phyloP scores from a whole-genome alignment of 169 alveolate genomes.

The Plasmodium inui region DNA sequence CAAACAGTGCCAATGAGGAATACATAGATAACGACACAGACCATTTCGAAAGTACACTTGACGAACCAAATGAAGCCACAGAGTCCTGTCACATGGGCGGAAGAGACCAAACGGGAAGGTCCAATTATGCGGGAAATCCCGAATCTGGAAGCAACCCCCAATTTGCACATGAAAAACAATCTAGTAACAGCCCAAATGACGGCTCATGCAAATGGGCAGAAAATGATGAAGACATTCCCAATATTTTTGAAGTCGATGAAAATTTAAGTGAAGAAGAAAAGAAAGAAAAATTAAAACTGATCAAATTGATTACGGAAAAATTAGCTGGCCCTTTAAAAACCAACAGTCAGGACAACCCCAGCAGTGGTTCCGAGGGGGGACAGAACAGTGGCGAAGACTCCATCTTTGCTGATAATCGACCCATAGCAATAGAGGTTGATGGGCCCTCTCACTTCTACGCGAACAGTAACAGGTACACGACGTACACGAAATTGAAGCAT shows the following conservation, averaged over 20 bases:
- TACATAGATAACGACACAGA: background rate
- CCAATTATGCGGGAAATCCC: background rate
- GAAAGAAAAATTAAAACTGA: slow-evolving; percentile 51
- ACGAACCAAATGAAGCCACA: slow-evolving; percentile 1
- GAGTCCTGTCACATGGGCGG: background rate
- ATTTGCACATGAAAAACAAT: background rate
- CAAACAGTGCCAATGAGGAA: background rate
- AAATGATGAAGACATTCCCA: slow-evolving; percentile 74
- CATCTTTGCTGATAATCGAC: slow-evolving; percentile 84
- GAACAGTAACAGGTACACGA: slow-evolving; percentile 88
- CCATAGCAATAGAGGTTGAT: slow-evolving; percentile 92
- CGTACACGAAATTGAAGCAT: slow-evolving; percentile 92
- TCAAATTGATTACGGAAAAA: slow-evolving; percentile 69
- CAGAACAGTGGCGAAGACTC: slow-evolving; percentile 20
- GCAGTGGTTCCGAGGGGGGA: background rate
- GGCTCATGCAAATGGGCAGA: slow-evolving; percentile 21
- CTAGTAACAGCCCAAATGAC: background rate
- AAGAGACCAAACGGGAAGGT: background rate
- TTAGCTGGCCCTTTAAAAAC: slow-evolving; percentile 70
- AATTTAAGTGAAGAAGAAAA: slow-evolving; percentile 73
- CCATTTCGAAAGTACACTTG: background rate
- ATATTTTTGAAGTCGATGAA: slow-evolving; percentile 71
- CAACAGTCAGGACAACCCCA: background rate
- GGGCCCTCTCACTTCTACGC: slow-evolving; percentile 95
- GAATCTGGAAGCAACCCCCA: background rate